Evolutionary conservation across 805 yeast genomes (phyloP).

Genomic region (Candida ovalis): DNA sequence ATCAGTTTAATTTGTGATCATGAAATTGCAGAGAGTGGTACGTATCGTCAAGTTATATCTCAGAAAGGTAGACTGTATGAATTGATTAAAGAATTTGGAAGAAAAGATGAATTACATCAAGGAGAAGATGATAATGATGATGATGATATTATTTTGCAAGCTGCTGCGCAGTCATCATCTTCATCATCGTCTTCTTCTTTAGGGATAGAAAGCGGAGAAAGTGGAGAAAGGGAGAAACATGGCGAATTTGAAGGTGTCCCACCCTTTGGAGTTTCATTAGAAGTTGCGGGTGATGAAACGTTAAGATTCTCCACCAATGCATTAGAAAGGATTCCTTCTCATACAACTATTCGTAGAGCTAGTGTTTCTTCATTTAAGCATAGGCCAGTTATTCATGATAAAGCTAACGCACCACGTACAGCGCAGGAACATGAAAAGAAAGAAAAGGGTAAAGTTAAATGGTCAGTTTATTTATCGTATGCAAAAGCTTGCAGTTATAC

Average conservation of each 20-base stretch:
- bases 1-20: conserved; percentile 57
- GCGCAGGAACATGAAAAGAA: conserved; percentile 49
- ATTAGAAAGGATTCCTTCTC: conserved; percentile 14
- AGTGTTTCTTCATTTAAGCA: conserved; percentile 58
- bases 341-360: conserved; percentile 49
- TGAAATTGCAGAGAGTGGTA: conserved; percentile 51
- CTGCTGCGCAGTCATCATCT: conserved; percentile 1
- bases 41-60: conserved; percentile 38
- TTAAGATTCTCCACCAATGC: conserved; percentile 8
- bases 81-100: conserved; percentile 38
- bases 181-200: background rate
- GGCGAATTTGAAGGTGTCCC: conserved; percentile 10
- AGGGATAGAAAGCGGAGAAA: conserved; percentile 10
- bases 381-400: conserved; percentile 26
- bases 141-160: background rate
- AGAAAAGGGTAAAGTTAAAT: conserved; percentile 58
- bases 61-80: conserved; percentile 28
- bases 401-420: conserved; percentile 31
- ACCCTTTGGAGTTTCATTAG: conserved; percentile 12
- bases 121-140: background rate
- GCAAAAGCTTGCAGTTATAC: conserved; percentile 53
- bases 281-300: conserved; percentile 16
- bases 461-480: conserved; percentile 50
- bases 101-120: conserved; percentile 7
- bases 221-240: conserved; percentile 5